Base-by-base conservation (phyloP, 2,329 filamentous ascomycete genomes). In the Phyllosticta capitalensis region DNA sequence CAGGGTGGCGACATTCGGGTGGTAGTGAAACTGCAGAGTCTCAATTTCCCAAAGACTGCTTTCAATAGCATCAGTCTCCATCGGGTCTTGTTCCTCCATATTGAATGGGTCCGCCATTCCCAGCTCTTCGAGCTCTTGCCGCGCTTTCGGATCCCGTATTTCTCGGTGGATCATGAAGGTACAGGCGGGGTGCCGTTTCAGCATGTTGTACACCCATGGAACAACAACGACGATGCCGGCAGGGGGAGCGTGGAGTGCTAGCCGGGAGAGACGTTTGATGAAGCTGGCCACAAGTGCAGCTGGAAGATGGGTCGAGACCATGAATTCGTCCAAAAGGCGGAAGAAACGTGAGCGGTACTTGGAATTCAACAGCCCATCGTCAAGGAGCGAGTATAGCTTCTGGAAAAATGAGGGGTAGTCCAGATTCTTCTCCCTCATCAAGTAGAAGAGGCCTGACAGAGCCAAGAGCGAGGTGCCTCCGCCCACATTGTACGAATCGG, bases 121-220 rank as follows among this genome's bases (percentile, higher is more conserved):
- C 33, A 80, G 72, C 28, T 81, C 79, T 65, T 88, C 82, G 21
- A 92, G 75, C 55, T 79, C 68, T 57, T 81, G 80, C 66, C 81
- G 83, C 55, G 78, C 75, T 56, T 84, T 81, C 1, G 79, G 70
- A 50, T 85, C 83, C 54, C 79, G 81, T 45, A 81, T 78, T 61
- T 84, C 84, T 58, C 94, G 85, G 72, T 99, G 95, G 65, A 99
- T 83, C 91, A 99, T 95, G 68, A 96, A 97, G 0, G 92, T 95
- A 69, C 90, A 95, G 1, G 86, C 85, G 0, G 92, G 92, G 71
- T 99, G 94, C 64, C 83, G 83, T 73, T 90, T 94, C 71, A 99
- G 81, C 65, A 96, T 81, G 74, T 99, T 99, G 79, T 99, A 99
- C 56, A 92, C 86, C 85, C 90, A 96, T 0, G 94, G 95, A 9